phyloP scores from a whole-genome alignment of 768 basidiomycete species.

The Chalciporus chontae region DNA sequence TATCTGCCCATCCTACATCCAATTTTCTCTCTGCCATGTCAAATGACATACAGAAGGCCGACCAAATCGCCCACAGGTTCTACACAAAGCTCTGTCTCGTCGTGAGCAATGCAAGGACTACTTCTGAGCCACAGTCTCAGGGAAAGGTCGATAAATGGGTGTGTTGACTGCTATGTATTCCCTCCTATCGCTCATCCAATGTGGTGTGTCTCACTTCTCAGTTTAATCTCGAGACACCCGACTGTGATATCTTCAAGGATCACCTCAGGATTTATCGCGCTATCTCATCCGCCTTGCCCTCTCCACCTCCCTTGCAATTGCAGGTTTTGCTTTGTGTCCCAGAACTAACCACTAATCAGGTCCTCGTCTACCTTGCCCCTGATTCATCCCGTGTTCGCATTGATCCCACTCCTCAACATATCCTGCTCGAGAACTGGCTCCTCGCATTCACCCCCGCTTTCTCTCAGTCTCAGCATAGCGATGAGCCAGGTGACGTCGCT shows the following conservation, averaged over 20 bases:
- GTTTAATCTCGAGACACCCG: constrained; percentile 83
- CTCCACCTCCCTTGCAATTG: constrained; percentile 52
- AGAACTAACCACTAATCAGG: constrained; percentile 65
- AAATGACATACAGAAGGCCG: constrained; percentile 62
- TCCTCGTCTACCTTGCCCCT: constrained; percentile 62
- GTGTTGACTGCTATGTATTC: constrained; percentile 23
- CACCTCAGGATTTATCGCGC: constrained; percentile 57
- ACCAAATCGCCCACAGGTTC: constrained; percentile 83
- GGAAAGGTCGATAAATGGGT: constrained; percentile 82
- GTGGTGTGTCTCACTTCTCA: constrained; percentile 25
- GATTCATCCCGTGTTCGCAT: constrained; percentile 59
- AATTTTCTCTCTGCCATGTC: constrained; percentile 39
- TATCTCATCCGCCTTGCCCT: constrained; percentile 33
- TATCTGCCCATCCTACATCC: constrained; percentile 1
- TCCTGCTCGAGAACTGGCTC: constrained; percentile 72
- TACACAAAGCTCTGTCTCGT: constrained; percentile 80
- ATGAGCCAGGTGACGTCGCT: constrained; percentile 46
- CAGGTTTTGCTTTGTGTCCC: constrained; percentile 71
- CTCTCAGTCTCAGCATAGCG: constrained; percentile 15
- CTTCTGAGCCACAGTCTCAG: constrained; percentile 40
- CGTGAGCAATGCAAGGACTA: constrained; percentile 70
- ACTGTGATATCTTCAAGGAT: constrained; percentile 64
- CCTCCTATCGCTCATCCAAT: neutral
- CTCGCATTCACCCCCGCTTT: constrained; percentile 42
- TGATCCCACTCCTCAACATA: constrained; percentile 63